Evolutionary conservation across 2,329 filamentous ascomycete genomes (phyloP).

Genomic region (Epichloe hybrida): DNA sequence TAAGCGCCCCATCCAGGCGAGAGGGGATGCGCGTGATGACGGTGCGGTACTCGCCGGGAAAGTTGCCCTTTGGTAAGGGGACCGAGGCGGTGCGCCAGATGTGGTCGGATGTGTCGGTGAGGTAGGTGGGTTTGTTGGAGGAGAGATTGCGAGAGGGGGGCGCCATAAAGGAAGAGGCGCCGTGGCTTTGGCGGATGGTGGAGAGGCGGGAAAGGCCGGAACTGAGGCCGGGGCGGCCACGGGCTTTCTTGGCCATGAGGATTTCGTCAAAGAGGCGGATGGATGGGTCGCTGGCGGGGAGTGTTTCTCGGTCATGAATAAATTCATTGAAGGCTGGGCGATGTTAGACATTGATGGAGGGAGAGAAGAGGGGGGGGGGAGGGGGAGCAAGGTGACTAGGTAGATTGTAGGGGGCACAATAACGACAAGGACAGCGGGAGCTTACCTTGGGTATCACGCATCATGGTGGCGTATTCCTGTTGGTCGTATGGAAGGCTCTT

Average conservation of each 20-base stretch:
- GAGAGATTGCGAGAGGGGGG: slow-evolving; percentile 20
- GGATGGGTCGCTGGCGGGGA: slow-evolving; percentile 44
- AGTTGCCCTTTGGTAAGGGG: slow-evolving; percentile 46
- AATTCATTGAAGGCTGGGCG: slow-evolving; percentile 57
- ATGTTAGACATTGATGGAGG: background rate
- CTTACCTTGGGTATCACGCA: slow-evolving; percentile 53
- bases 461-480: slow-evolving; percentile 49
- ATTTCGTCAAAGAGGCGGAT: slow-evolving; percentile 76
- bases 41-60: too few relatives aligned
- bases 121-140: slow-evolving; percentile 41
- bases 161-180: slow-evolving; percentile 24
- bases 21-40: too few relatives aligned
- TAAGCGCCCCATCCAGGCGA: too few relatives aligned
- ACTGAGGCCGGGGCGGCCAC: slow-evolving; percentile 52
- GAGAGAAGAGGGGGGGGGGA: too few relatives aligned
- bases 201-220: slow-evolving; percentile 49
- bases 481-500: slow-evolving; percentile 52
- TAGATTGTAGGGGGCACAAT: background rate
- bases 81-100: slow-evolving; percentile 60
- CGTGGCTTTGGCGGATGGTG: slow-evolving; percentile 43
- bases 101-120: slow-evolving; percentile 63
- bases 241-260: slow-evolving; percentile 61
- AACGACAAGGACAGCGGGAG: background rate
- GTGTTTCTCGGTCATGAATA: slow-evolving; percentile 65
- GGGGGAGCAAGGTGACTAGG: background rate